Percentiles rank a stretch among this genome's conserved stretches.
phyloP scores from a whole-genome alignment of 1,284 basidiomycete genomes.

The Lignosus rhinocerotis region DNA sequence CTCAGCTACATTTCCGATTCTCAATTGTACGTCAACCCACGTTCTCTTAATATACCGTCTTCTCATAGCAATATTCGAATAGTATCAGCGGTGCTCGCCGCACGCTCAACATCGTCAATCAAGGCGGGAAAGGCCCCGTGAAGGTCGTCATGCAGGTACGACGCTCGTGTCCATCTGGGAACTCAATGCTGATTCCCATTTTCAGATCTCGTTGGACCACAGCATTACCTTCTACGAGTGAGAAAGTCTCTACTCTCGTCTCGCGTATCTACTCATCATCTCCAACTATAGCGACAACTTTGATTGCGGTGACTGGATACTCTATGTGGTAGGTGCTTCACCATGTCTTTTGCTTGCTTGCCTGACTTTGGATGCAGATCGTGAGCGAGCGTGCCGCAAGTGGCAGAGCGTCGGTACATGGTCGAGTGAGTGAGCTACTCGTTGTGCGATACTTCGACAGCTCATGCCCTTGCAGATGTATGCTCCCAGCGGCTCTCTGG shows the following conservation, averaged over 20 bases:
- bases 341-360: slow-evolving; percentile 3
- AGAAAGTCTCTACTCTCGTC: slow-evolving; percentile 20
- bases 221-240: slow-evolving; percentile 83
- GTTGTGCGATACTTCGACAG: not conserved
- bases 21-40: slow-evolving; percentile 58
- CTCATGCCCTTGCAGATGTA: slow-evolving; percentile 57
- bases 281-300: slow-evolving; percentile 60
- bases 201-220: slow-evolving; percentile 82
- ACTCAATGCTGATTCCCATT: not conserved
- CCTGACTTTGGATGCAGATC: slow-evolving; percentile 50
- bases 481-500: slow-evolving; percentile 65
- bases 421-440: slow-evolving; percentile 52
- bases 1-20: slow-evolving; percentile 86
- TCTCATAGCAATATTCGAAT: slow-evolving; percentile 5
- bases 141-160: slow-evolving; percentile 72
- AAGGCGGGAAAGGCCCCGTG: slow-evolving; percentile 41
- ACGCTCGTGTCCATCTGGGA: slow-evolving; percentile 10
- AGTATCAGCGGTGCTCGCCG: slow-evolving; percentile 70
- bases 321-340: slow-evolving; percentile 65
- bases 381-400: slow-evolving; percentile 56
- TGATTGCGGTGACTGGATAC: slow-evolving; percentile 77
- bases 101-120: slow-evolving; percentile 24
- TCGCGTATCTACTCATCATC: not conserved
- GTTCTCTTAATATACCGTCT: slow-evolving; percentile 3
- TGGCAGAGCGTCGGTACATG: slow-evolving; percentile 76